Base-by-base conservation (phyloP, 2,329 filamentous ascomycete genomes). In the Emmonsia crescens region DNA sequence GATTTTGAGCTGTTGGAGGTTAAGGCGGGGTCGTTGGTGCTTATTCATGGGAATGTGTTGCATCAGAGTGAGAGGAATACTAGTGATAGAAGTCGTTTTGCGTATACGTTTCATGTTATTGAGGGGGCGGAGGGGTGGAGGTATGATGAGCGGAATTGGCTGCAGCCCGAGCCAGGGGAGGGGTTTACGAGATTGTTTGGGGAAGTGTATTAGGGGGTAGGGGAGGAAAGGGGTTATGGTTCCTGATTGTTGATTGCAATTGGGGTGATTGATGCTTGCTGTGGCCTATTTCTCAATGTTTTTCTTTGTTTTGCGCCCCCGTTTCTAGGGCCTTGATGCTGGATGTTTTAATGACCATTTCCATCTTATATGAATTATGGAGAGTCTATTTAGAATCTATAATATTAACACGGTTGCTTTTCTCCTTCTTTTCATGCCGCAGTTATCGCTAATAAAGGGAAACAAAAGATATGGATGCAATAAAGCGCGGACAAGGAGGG, bases 81-180 rank as follows among this genome's bases (percentile, higher is more conserved):
- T 61, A 96, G 92, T 73, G 76, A 82, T 66, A 93, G 90, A 79
- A 91, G 92, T 27, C 82, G 93, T 66, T 95, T 94, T 72, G 96
- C 96, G 60, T 99, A 97, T 76, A 97, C 94, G 0, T 99, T 97
- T 74, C 94, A 99, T 78, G 84, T 96, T 62, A 97, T 97, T 70
- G 94, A 97, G 77, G 89, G 88, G 0, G 83, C 88, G 24, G 79
- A 85, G 51, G 79, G 75, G 14, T 77, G 74, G 74, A 68, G 78
- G 60, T 99, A 97, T 74, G 94, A 97, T 75, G 82, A 83, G 76
- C 82, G 82, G 75, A 99, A 99, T 76, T 97, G 94, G 94, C 76
- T 99, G 73, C 93, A 96, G 78, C 91, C 91, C 0, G 78, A 80
- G 48, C 83, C 82, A 61, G 92, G 90, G 0, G 83, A 83, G 49